Evolutionary conservation across 345 rosid species (phyloP).

Genomic region (Ceriops tagal): DNA sequence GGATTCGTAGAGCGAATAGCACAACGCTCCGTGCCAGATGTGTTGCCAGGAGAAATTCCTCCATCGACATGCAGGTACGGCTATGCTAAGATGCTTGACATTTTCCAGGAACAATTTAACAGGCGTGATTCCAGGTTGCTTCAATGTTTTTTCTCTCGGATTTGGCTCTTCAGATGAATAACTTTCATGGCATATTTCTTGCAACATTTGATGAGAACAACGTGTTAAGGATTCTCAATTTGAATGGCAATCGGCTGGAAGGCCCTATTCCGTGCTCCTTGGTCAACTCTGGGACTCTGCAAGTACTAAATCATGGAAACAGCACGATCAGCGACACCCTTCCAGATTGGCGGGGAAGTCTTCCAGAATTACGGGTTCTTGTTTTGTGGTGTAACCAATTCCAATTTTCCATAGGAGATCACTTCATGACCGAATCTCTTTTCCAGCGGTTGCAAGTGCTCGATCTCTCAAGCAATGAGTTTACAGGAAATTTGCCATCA

Average conservation of each 20-base stretch:
- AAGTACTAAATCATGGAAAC: no score
- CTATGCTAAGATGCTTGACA: neutral
- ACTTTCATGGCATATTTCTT: slow-evolving; percentile 22
- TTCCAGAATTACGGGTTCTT: slow-evolving; percentile 7
- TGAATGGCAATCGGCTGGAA: no score
- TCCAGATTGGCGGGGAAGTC: neutral
- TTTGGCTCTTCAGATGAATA: slow-evolving; percentile 12
- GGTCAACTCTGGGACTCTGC: no score
- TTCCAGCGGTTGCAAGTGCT: slow-evolving; percentile 11
- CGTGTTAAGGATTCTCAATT: neutral
- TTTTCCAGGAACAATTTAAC: slow-evolving; percentile 14
- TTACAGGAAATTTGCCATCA: slow-evolving; percentile 7
- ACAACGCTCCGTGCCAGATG: no score
- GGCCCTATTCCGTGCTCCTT: no score
- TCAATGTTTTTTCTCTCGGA: slow-evolving; percentile 4
- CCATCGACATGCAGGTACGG: slow-evolving; percentile 10
- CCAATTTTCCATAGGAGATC: neutral
- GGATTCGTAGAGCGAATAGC: no score
- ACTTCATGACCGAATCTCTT: neutral
- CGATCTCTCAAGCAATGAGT: slow-evolving; percentile 12
- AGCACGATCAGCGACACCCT: no score
- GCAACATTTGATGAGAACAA: neutral
- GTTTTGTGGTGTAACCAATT: slow-evolving; percentile 19
- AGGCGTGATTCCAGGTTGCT: slow-evolving; percentile 21
- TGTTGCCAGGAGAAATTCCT: slow-evolving; percentile 7